These are phyloP conservation scores for Hygrophoropsis aurantiaca DNA, from an alignment of 768 basidiomycete species.

Conservation along the genomic window DNA sequence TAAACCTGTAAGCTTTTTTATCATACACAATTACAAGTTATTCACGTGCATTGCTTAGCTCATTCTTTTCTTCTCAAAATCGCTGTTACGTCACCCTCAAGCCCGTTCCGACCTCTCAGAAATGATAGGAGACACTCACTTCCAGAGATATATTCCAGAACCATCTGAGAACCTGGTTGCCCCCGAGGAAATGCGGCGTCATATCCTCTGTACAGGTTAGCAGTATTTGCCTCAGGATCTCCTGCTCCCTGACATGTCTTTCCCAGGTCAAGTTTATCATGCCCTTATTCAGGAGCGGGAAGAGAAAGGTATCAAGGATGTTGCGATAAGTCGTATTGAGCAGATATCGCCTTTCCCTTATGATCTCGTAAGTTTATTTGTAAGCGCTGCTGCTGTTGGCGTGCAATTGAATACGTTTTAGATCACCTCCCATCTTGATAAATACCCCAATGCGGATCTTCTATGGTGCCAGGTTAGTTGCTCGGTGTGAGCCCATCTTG, in stretches of 20 bases:
- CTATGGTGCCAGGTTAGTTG: slow-evolving; percentile 82
- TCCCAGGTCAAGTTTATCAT: slow-evolving; percentile 88
- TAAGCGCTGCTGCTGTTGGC: not conserved
- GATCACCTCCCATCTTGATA: slow-evolving; percentile 92
- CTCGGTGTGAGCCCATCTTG: not conserved
- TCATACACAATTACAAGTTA: not conserved
- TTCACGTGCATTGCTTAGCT: slow-evolving; percentile 45
- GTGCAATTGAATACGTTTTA: slow-evolving; percentile 28
- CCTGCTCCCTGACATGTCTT: slow-evolving; percentile 1
- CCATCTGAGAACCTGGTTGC: slow-evolving; percentile 65
- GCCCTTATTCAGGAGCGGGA: slow-evolving; percentile 88
- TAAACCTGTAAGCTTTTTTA: slow-evolving; percentile 71
- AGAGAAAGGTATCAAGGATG: slow-evolving; percentile 85
- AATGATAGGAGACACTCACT: slow-evolving; percentile 85
- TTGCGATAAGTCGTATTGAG: slow-evolving; percentile 93
- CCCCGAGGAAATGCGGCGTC: slow-evolving; percentile 86
- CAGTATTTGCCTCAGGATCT: not conserved
- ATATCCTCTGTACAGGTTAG: slow-evolving; percentile 84
- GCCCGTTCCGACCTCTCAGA: slow-evolving; percentile 86
- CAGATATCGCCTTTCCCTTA: slow-evolving; percentile 98
- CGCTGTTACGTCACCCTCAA: slow-evolving; percentile 88
- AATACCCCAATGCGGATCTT: slow-evolving; percentile 92
- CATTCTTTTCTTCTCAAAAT: slow-evolving; percentile 96
- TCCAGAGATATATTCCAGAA: slow-evolving; percentile 94
- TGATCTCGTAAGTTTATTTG: slow-evolving; percentile 63